Evolutionary conservation across 306 rosid genomes (phyloP), one percentile per base, ranked within the genome.

Genomic region (Astragalus glycyphyllos): DNA sequence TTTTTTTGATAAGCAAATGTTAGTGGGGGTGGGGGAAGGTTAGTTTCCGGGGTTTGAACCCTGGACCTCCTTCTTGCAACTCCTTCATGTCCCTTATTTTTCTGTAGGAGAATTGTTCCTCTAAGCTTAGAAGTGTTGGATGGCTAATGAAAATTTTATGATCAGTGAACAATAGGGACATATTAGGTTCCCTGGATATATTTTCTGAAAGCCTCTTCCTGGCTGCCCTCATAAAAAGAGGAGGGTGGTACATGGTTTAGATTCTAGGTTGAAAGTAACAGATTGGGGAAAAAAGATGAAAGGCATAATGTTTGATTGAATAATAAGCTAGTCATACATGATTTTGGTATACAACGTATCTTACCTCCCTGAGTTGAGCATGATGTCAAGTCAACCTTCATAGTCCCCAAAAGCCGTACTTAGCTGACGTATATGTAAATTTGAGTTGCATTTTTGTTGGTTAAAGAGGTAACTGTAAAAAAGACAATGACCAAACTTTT

Each of bases 201-300:
- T 13, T 38, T 41, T 67, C 6, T 3, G 35, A 34, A 2, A 48
- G 3, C 12, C 11, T 17, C 37, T 11, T 0, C 8, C 26, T 38
- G 23, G 23, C 73, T 17, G 23, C 3, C 12, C 14, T 16, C 32
- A 41, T 8, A 11, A 12, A 34, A 50, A 16, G 48, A 15, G 3
- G 53, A 6, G 20, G 62, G 14, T 7, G 73, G 35, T 32, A 7
- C 47, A 15, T 67, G 34, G 12, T 67, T 67, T 58, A 10, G 26
- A 26, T 26, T 48, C 60, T 67, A 14, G 20, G 37, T 35, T 15
- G 34, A 12, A 35, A 15, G 14, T 46, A 45, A 47, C 17, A 16
- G 69, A n/a, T 58, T 49, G 61, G 60, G 68, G 1, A 2, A 31
- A 42, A 32, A 71, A 32, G 57, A 45, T 16, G 31, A 40, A 14